Base-by-base conservation (phyloP, 225 moss, liverwort and hornwort species). In the Anthoceros angustus region DNA sequence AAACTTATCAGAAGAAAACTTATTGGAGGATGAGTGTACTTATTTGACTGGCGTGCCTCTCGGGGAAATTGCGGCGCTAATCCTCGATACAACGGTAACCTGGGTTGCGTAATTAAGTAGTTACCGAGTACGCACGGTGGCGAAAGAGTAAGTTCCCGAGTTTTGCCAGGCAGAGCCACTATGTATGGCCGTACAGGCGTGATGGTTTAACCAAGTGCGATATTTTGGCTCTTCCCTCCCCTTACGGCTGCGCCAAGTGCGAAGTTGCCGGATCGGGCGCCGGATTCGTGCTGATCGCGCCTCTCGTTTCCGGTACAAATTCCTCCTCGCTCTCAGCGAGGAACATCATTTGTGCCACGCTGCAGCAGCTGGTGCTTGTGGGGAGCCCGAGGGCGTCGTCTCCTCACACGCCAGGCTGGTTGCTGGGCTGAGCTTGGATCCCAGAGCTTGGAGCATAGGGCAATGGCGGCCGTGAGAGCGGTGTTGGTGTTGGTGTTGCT, bases 211-310 rank as follows among this genome's bases (percentile, higher is more conserved):
- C 32, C 32, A 32, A 32, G 32, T 1, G 32, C 32, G 32, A 32
- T 32, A 32, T 32, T 32, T 32, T 32, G 32, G 32, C 2, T 32
- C 32, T 4, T 32, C 32, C 32, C 32, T 32, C 32, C 4, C 32
- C 32, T 20, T 8, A 15, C 55, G 55, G 55, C 55, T 18, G 55
- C 55, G 55, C 55, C 55, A 23, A 55, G 18, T 55, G 12, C 55
- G 0, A 18, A 18, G n/a, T 55, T 55, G 55, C 55, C 55, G 55
- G 55, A 55, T 55, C 23, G 32, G 23, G 55, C 55, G 55, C 55
- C 55, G 55, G 55, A 55, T 55, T 55, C 55, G 55, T 55, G 55
- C 14, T 55, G 55, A 55, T 55, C 55, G 23, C 5, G 55, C n/a
- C 55, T 55, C 12, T 23, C 8, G 18, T 20, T 23, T 18, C 55